Percentiles rank a stretch among this genome's conserved stretches.
Evolutionary conservation across 2,329 filamentous ascomycete genomes (phyloP).

Genomic region (Nemania diffusa): DNA sequence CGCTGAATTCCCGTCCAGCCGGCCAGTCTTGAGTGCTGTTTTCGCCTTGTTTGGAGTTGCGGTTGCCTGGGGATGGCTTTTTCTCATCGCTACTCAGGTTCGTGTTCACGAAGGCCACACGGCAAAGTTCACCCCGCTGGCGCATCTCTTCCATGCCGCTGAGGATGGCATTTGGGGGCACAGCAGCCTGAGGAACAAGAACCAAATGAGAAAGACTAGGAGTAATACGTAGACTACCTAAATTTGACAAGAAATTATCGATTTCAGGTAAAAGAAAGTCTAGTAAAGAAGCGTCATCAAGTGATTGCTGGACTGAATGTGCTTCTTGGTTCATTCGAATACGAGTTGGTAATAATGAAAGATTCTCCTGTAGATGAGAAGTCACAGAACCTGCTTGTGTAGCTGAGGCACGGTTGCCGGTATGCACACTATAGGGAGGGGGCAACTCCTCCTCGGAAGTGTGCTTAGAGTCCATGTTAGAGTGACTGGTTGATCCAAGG

Average conservation of each 20-base stretch:
- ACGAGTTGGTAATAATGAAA: slow-evolving; percentile 52
- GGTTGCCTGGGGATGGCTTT: neutral
- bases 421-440: slow-evolving; percentile 37
- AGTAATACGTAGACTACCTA: slow-evolving; percentile 49
- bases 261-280: slow-evolving; percentile 55
- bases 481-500: neutral
- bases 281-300: slow-evolving; percentile 54
- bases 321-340: slow-evolving; percentile 52
- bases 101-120: slow-evolving; percentile 38
- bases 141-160: slow-evolving; percentile 47
- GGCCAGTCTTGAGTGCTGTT: slow-evolving; percentile 31
- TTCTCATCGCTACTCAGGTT: slow-evolving; percentile 23
- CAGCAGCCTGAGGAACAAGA: slow-evolving; percentile 57
- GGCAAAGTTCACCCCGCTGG: slow-evolving; percentile 44
- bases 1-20: slow-evolving; percentile 52
- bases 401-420: no score
- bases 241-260: slow-evolving; percentile 54
- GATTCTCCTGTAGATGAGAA: slow-evolving; percentile 48
- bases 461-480: slow-evolving; percentile 26
- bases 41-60: neutral
- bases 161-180: slow-evolving; percentile 46
- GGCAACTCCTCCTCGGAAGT: slow-evolving; percentile 34
- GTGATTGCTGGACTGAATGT: slow-evolving; percentile 49
- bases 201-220: slow-evolving; percentile 55
- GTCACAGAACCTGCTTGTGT: slow-evolving; percentile 36